Conservation (phyloP, 495 filamentous ascomycete species). For the Xylaria venustula region DNA sequence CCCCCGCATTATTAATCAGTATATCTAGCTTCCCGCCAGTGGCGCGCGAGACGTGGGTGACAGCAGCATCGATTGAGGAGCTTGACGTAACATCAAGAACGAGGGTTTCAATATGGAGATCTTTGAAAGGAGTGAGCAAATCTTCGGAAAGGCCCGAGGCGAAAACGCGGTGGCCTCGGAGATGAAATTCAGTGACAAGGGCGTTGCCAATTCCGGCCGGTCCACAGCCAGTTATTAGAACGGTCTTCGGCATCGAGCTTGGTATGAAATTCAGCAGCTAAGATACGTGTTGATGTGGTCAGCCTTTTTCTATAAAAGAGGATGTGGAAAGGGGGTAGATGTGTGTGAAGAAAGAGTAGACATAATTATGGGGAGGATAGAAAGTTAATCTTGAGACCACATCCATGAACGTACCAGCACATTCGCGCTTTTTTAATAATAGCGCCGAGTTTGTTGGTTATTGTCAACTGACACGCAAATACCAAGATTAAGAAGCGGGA, state of each 20-base stretch:
- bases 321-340: too few relatives aligned
- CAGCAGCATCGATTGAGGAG: slow-evolving; percentile 35
- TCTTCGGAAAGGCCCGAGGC: slow-evolving; percentile 49
- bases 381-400: too few relatives aligned
- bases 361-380: too few relatives aligned
- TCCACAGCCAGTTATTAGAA: slow-evolving; percentile 49
- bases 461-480: too few relatives aligned
- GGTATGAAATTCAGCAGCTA: too few relatives aligned
- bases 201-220: slow-evolving; percentile 53
- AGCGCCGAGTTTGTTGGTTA: too few relatives aligned
- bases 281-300: too few relatives aligned
- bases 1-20: slow-evolving; percentile 58
- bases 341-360: too few relatives aligned
- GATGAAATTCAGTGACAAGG: slow-evolving; percentile 50
- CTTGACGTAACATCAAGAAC: slow-evolving; percentile 45
- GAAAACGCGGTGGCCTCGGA: slow-evolving; percentile 50
- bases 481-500: too few relatives aligned
- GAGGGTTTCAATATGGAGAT: slow-evolving; percentile 43
- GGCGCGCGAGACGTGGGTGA: slow-evolving; percentile 18
- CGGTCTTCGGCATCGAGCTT: slow-evolving; percentile 10
- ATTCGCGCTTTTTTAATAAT: too few relatives aligned
- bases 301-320: too few relatives aligned
- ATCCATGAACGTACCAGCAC: too few relatives aligned
- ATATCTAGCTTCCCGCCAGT: slow-evolving; percentile 43
- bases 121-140: slow-evolving; percentile 35